A percentile compares a stretch with the other conserved stretches of the same genome.
Conservation (phyloP, 345 rosid species). For the Alliaria petiolata region DNA sequence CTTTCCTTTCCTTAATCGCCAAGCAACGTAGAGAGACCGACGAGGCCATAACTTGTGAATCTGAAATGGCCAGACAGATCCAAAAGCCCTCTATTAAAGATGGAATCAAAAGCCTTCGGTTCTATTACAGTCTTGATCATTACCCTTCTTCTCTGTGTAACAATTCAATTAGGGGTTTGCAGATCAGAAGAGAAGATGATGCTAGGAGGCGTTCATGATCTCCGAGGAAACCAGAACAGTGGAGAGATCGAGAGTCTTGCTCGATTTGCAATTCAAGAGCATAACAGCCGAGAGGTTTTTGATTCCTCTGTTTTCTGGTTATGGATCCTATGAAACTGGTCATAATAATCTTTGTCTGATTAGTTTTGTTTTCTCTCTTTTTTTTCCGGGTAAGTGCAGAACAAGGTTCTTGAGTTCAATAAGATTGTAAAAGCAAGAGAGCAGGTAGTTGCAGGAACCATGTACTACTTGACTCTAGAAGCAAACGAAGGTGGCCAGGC, state of each 20-base stretch:
- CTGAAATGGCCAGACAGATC: background rate
- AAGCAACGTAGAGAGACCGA: constrained; percentile 17
- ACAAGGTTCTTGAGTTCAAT: constrained; percentile 49
- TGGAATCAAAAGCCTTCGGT: constrained; percentile 13
- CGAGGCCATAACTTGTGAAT: constrained; percentile 7
- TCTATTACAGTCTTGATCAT: background rate
- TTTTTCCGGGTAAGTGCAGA: background rate
- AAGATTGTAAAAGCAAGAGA: constrained; percentile 64
- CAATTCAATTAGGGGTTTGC: constrained; percentile 8
- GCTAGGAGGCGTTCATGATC: constrained; percentile 42
- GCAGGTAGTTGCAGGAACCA: constrained; percentile 72
- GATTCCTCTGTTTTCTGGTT: constrained; percentile 8
- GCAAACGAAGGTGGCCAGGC: constrained; percentile 57
- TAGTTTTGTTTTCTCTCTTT: background rate
- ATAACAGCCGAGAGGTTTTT: constrained; percentile 51
- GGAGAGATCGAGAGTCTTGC: constrained; percentile 54
- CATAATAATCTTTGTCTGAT: background rate
- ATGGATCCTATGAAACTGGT: too few species aligned
- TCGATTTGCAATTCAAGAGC: constrained; percentile 61
- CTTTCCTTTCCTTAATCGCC: constrained; percentile 8
- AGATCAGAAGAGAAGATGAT: constrained; percentile 29
- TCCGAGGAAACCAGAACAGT: constrained; percentile 38
- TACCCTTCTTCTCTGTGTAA: constrained; percentile 24
- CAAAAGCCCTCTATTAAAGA: background rate
- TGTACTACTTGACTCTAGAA: constrained; percentile 66